A percentile compares a stretch with the other conserved stretches of the same genome.
These are phyloP conservation scores for Marasmius tenuissimus DNA, from an alignment of 1,284 basidiomycete genomes.

Conservation along the genomic window DNA sequence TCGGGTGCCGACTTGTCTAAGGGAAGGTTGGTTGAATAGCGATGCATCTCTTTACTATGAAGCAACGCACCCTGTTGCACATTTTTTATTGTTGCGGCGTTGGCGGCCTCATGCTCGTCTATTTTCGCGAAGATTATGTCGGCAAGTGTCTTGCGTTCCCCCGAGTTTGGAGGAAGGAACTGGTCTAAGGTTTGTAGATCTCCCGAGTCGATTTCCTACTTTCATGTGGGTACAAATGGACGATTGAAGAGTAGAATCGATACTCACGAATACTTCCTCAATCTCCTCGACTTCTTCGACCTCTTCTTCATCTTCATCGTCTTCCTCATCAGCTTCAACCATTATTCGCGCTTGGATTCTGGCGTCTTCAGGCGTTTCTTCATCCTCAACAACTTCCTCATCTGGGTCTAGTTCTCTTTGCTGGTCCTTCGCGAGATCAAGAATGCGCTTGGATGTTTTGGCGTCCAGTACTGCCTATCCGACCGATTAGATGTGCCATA, in stretches of 20 bases:
- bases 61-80: conserved; percentile 50
- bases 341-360: conserved; percentile 30
- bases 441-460: conserved; percentile 86
- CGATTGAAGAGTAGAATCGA: background rate
- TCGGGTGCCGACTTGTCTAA: conserved; percentile 71
- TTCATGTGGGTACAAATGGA: conserved; percentile 6
- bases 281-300: conserved; percentile 44
- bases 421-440: conserved; percentile 91
- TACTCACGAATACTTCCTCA: conserved; percentile 61
- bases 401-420: conserved; percentile 80
- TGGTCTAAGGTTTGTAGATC: conserved; percentile 86
- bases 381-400: conserved; percentile 43
- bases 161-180: conserved; percentile 70
- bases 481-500: background rate
- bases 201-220: conserved; percentile 84
- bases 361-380: conserved; percentile 34
- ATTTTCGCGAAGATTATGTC: conserved; percentile 97
- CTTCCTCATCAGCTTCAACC: conserved; percentile 40
- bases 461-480: conserved; percentile 77
- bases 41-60: conserved; percentile 3
- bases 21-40: background rate
- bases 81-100: conserved; percentile 54
- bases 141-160: conserved; percentile 83
- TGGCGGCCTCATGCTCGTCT: conserved; percentile 55
- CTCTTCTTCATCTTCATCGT: conserved; percentile 53